Conservation (phyloP, 2,329 filamentous ascomycete species). For the Daldinia sp. region DNA sequence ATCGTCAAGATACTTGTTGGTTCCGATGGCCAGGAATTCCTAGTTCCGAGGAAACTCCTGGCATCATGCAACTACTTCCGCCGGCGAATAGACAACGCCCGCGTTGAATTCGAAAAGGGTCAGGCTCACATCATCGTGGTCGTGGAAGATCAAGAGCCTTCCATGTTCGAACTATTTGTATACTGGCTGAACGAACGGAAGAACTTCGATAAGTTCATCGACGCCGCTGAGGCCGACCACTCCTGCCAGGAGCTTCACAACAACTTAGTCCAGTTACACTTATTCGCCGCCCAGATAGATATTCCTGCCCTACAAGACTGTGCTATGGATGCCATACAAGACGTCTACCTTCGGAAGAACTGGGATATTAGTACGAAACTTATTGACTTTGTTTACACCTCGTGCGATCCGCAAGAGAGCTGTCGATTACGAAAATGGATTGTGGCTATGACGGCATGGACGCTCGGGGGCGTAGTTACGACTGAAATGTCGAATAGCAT, state of each 20-base stretch:
- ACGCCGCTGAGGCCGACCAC: constrained; percentile 44
- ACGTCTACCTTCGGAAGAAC: constrained; percentile 69
- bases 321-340: constrained; percentile 69
- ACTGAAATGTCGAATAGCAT: constrained; percentile 54
- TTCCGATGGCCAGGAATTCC: constrained; percentile 46
- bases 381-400: constrained; percentile 65
- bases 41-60: constrained; percentile 50
- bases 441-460: constrained; percentile 71
- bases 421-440: constrained; percentile 69
- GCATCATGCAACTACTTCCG: constrained; percentile 50
- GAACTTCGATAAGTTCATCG: constrained; percentile 47
- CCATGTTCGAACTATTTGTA: constrained; percentile 53
- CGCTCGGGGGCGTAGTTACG: constrained; percentile 56
- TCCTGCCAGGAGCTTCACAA: constrained; percentile 62
- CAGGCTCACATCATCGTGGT: constrained; percentile 45
- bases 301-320: constrained; percentile 66
- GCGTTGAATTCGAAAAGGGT: constrained; percentile 44
- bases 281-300: constrained; percentile 66
- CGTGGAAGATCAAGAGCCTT: constrained; percentile 51
- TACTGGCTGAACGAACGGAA: constrained; percentile 51
- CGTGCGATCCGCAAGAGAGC: constrained; percentile 62
- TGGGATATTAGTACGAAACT: constrained; percentile 68
- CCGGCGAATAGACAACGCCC: constrained; percentile 44
- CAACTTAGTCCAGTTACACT: constrained; percentile 67
- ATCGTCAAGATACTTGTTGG: constrained; percentile 52